Percentiles rank a stretch among this genome's conserved stretches.
Conservation (phyloP, 179 eudicot species). For the Spinacia oleracea region DNA sequence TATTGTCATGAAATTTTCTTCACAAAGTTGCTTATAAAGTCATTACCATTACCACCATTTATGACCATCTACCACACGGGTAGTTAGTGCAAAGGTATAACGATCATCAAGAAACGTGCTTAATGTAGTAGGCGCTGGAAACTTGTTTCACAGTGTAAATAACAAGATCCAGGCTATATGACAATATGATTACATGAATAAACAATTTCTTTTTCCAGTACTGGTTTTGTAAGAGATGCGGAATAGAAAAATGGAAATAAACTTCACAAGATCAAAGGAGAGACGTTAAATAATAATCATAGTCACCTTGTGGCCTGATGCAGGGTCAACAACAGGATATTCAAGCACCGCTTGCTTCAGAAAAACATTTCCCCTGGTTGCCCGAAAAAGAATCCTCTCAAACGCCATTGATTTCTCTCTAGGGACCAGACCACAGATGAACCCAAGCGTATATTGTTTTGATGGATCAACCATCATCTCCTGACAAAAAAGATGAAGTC, state of each 20-base stretch:
- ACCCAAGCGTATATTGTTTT: slow-evolving; percentile 68
- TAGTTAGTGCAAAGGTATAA: too few species aligned
- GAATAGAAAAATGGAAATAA: not conserved
- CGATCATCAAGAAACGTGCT: not conserved
- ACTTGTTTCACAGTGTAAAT: not conserved
- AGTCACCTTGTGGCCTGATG: slow-evolving; percentile 68
- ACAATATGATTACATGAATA: not conserved
- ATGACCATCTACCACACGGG: too few species aligned
- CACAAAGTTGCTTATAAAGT: too few species aligned
- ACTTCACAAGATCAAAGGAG: not conserved
- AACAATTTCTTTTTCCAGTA: not conserved
- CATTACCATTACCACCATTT: too few species aligned
- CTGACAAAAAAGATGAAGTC: slow-evolving; percentile 35
- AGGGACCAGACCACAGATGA: slow-evolving; percentile 70
- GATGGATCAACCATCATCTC: slow-evolving; percentile 64
- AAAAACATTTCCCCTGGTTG: slow-evolving; percentile 83
- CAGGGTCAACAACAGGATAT: slow-evolving; percentile 67
- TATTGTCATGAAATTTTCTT: too few species aligned
- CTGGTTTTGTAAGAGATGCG: not conserved
- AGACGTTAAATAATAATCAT: not conserved
- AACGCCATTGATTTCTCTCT: slow-evolving; percentile 79
- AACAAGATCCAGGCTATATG: not conserved
- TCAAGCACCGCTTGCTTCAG: slow-evolving; percentile 63
- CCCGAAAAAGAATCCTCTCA: slow-evolving; percentile 82
- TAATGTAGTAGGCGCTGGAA: not conserved